Conservation (phyloP, 2,329 filamentous ascomycete species). For the Trichoderma sp. region DNA sequence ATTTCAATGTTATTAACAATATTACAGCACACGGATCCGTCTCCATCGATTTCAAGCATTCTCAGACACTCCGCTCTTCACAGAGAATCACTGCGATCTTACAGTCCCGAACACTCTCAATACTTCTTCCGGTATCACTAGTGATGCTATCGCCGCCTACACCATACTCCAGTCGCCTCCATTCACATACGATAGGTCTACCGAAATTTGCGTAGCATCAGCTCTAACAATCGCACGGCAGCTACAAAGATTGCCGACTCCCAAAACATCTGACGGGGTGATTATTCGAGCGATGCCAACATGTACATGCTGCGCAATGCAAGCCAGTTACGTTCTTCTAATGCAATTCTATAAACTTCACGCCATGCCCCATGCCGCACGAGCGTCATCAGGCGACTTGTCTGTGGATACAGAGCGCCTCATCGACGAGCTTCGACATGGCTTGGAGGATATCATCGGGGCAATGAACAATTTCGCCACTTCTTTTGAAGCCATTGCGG, state of each 20-base stretch:
- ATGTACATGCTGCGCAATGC: background rate
- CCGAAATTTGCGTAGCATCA: background rate
- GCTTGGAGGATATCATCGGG: background rate
- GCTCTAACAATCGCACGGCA: background rate
- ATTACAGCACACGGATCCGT: background rate
- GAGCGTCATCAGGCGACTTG: background rate
- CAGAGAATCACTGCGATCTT: background rate
- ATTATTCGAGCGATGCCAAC: background rate
- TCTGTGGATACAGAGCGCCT: background rate
- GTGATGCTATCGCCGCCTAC: background rate
- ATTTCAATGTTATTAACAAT: background rate
- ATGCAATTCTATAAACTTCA: background rate
- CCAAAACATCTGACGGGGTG: background rate
- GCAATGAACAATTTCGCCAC: background rate
- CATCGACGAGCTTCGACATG: background rate
- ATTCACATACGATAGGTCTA: background rate
- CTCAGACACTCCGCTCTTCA: background rate
- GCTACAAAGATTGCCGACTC: background rate
- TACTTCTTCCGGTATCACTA: background rate
- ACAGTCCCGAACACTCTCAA: background rate
- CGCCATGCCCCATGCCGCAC: background rate
- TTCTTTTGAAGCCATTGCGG: background rate
- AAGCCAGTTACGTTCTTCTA: background rate
- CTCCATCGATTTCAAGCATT: background rate
- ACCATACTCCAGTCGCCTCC: background rate